Evolutionary conservation across 352 stramenopile genomes (phyloP), one percentile per base, ranked within the genome.

Genomic region (Globisporangium iwayamae): DNA sequence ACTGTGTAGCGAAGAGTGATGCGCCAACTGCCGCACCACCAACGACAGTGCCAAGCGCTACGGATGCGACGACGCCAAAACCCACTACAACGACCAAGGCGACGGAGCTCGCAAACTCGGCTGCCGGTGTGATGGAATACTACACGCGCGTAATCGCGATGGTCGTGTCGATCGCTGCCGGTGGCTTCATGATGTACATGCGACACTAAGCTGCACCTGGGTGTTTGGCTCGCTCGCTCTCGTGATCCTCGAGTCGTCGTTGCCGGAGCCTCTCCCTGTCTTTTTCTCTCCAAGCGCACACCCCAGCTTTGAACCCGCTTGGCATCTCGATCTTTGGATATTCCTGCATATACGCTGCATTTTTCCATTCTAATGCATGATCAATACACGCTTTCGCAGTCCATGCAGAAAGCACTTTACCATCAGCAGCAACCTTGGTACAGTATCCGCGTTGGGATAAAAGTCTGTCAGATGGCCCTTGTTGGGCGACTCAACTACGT

Each of bases 91-190:
- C 34, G 34, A 38, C 34, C 6, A 55, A 38, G 28, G 20, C 36
- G 16, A 41, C 43, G 1, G 45, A 56, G 1, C 9, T 34, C 6
- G 18, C n/a, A 3, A 54, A 20, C 11, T 36, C 28, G 3, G 45
- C 34, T 1, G 28, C 54, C 2, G 39, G 14, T 2, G 51, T 39
- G 41, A n/a, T 62, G 38, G 56, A 54, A 4, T 62, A 55, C 56
- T 62, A 62, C 56, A 52, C 41, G 45, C 56, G 56, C 30, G 56
- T 39, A n/a, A 47, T 63, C 30, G 56, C 56, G 30, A 55, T 63
- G 56, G n/a, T 47, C 5, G 43, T 46, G 30, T 63, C 56, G 56
- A 63, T 63, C n/a, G 45, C 36, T 14, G 56, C 45, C 1, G 56
- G 56, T 3, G 56, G 20, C 2, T 30, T 51, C 14, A 52, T 63